These are phyloP conservation scores for Debaryomyces hansenii DNA, from an alignment of 805 yeast genomes.

Conservation along the genomic window DNA sequence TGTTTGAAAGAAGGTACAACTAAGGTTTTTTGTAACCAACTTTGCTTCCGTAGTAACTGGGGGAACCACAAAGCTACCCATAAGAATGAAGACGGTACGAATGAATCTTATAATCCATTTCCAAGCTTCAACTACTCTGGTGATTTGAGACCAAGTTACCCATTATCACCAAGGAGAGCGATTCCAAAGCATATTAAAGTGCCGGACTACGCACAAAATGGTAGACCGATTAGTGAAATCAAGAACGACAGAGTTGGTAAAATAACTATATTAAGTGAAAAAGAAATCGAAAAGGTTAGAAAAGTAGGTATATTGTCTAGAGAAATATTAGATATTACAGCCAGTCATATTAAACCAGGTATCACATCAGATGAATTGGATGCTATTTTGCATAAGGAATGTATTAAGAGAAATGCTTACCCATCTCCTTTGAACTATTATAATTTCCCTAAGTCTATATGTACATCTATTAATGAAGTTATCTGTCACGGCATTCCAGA, in stretches of 20 bases:
- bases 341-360: constrained; percentile 81
- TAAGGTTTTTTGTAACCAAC: constrained; percentile 76
- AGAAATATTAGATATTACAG: constrained; percentile 88
- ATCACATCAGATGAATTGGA: constrained; percentile 92
- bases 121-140: constrained; percentile 79
- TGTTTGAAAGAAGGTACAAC: constrained; percentile 73
- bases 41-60: constrained; percentile 77
- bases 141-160: constrained; percentile 72
- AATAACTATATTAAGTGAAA: constrained; percentile 62
- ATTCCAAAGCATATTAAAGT: constrained; percentile 69
- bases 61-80: constrained; percentile 75
- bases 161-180: constrained; percentile 67
- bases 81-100: constrained; percentile 49
- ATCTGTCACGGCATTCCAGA: constrained; percentile 98
- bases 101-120: constrained; percentile 75
- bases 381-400: constrained; percentile 80
- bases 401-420: constrained; percentile 84
- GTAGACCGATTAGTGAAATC: constrained; percentile 79
- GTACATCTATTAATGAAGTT: constrained; percentile 93
- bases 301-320: constrained; percentile 76
- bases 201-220: constrained; percentile 85
- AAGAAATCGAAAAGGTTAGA: constrained; percentile 72
- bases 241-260: constrained; percentile 65
- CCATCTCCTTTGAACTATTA: constrained; percentile 95
- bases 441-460: constrained; percentile 87